A percentile compares a stretch with the other conserved stretches of the same genome.
Evolutionary conservation across 345 rosid species (phyloP).

Genomic region (Geranium brycei): DNA sequence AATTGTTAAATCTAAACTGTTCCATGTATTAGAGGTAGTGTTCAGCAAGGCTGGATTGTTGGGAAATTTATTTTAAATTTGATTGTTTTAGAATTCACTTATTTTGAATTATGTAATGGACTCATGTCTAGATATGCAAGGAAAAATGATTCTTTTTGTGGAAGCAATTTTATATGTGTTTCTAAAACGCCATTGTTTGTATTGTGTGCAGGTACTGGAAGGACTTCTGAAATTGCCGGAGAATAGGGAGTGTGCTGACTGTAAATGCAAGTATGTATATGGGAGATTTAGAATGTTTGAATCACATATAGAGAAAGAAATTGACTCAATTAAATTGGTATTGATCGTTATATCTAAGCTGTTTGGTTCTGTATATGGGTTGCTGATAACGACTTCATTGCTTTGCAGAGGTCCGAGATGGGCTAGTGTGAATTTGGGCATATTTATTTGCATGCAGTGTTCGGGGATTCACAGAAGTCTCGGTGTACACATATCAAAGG

Average conservation of each 20-base stretch:
- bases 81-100: neutral
- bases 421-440: conserved; percentile 98
- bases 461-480: conserved; percentile 97
- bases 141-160: too few species aligned
- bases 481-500: conserved; percentile 99
- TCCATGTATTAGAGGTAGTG: too few species aligned
- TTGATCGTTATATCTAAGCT: too few species aligned
- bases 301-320: neutral
- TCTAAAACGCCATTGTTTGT: conserved; percentile 3
- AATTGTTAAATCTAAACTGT: too few species aligned
- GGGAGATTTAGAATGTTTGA: conserved; percentile 2
- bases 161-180: too few species aligned
- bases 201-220: conserved; percentile 64
- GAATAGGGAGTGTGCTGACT: conserved; percentile 95
- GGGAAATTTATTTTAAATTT: neutral
- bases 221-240: conserved; percentile 85
- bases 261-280: conserved; percentile 74
- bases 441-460: conserved; percentile 97
- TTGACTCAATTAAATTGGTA: too few species aligned
- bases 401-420: conserved; percentile 88
- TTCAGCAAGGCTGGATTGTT: neutral
- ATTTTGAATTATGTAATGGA: neutral
- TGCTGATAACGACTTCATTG: conserved; percentile 17
- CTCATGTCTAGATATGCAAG: too few species aligned
- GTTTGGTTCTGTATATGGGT: neutral